These are phyloP conservation scores for Fomitopsis serialis DNA, from an alignment of 768 basidiomycete species.

Conservation along the genomic window DNA sequence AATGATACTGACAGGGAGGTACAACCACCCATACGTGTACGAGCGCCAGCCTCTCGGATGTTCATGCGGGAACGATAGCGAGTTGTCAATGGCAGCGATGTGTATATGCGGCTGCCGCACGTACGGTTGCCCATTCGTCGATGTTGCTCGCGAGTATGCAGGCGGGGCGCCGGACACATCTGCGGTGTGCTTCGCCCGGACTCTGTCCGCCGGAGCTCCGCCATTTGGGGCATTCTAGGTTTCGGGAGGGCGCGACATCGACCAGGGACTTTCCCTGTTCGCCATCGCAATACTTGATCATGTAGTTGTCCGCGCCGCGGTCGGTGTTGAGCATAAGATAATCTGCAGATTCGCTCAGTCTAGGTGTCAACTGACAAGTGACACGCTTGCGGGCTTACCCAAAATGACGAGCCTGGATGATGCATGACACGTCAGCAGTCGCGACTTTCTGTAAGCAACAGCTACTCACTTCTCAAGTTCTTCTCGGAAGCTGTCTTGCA, in stretches of 20 bases:
- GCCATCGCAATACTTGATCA: slow-evolving; percentile 87
- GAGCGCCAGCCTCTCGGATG: slow-evolving; percentile 76
- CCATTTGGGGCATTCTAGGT: slow-evolving; percentile 71
- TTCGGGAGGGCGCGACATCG: slow-evolving; percentile 71
- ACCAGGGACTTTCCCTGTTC: slow-evolving; percentile 74
- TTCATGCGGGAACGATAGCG: slow-evolving; percentile 86
- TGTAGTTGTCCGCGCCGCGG: slow-evolving; percentile 84
- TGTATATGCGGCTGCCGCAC: slow-evolving; percentile 75
- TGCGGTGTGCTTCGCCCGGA: slow-evolving; percentile 10
- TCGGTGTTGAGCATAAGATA: slow-evolving; percentile 93
- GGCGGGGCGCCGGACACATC: slow-evolving; percentile 6
- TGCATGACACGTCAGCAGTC: slow-evolving; percentile 4
- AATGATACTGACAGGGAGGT: slow-evolving; percentile 79
- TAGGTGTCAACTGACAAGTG: background rate
- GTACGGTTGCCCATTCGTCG: slow-evolving; percentile 29
- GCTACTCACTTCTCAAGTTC: slow-evolving; percentile 77
- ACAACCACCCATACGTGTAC: slow-evolving; percentile 87
- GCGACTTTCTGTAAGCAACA: background rate
- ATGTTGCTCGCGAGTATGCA: slow-evolving; percentile 15
- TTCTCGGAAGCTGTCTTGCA: slow-evolving; percentile 81
- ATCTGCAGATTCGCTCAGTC: slow-evolving; percentile 42
- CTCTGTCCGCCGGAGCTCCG: slow-evolving; percentile 48
- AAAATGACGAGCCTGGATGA: slow-evolving; percentile 70
- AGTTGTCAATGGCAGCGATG: slow-evolving; percentile 92
- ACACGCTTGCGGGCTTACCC: slow-evolving; percentile 37